phyloP scores from a whole-genome alignment of 1,284 basidiomycete genomes.

The Irpex sp. region DNA sequence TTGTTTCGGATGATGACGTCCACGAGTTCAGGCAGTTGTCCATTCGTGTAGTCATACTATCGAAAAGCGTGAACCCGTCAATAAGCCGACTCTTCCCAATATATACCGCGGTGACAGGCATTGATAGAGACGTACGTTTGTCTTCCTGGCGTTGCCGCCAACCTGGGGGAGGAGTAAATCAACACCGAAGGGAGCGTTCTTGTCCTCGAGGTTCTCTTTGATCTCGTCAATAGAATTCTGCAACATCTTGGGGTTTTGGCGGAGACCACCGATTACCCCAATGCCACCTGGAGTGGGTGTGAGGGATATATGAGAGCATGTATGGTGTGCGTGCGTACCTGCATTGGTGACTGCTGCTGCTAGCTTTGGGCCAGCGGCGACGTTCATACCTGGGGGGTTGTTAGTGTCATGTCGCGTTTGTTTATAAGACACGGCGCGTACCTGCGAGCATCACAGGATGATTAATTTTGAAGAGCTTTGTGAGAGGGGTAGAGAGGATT shows the following conservation, averaged over 20 bases:
- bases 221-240: constrained; percentile 64
- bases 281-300: constrained; percentile 57
- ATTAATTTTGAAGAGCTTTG: constrained; percentile 68
- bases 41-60: constrained; percentile 74
- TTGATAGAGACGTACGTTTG: constrained; percentile 51
- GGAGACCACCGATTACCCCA: constrained; percentile 81
- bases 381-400: constrained; percentile 65
- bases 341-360: constrained; percentile 81
- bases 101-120: background rate
- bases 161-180: constrained; percentile 81
- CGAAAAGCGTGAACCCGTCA: background rate
- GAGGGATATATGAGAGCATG: background rate
- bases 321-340: constrained; percentile 33
- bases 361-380: constrained; percentile 75
- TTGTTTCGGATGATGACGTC: constrained; percentile 79
- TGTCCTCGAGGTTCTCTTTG: constrained; percentile 65
- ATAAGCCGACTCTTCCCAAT: no score
- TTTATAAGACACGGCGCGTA: constrained; percentile 14
- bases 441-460: constrained; percentile 83
- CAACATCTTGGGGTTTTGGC: constrained; percentile 66
- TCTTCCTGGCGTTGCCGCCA: constrained; percentile 76
- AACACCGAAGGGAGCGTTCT: constrained; percentile 77
- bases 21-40: constrained; percentile 70
- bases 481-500: constrained; percentile 57
- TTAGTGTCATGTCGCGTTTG: background rate